Conservation (phyloP, 2,329 filamentous ascomycete genomes). For the Aspergillus sp. region DNA sequence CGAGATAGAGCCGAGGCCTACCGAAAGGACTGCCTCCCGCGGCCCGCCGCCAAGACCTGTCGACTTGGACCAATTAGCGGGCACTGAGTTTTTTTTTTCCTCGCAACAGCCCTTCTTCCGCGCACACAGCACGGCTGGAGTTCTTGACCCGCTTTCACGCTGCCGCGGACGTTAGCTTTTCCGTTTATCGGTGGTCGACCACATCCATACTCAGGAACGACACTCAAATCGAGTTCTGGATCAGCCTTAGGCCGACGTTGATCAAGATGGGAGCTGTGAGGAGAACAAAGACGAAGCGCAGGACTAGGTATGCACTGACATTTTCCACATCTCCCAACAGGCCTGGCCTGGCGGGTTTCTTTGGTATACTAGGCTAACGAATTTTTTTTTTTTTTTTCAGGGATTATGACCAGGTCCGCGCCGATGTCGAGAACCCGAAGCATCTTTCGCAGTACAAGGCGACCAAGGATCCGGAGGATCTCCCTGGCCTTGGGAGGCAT, state of each 20-base stretch:
- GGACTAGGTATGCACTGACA: slow-evolving; percentile 61
- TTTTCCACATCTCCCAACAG: not conserved
- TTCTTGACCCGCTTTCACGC: slow-evolving; percentile 34
- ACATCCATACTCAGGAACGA: slow-evolving; percentile 15
- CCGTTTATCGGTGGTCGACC: slow-evolving; percentile 42
- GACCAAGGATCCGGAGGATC: slow-evolving; percentile 79
- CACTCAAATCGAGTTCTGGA: not conserved
- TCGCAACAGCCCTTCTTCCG: slow-evolving; percentile 25
- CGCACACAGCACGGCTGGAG: slow-evolving; percentile 36
- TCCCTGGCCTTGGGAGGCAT: slow-evolving; percentile 81
- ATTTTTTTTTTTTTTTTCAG: slow-evolving; percentile 56
- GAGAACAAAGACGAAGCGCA: slow-evolving; percentile 75
- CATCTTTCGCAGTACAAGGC: slow-evolving; percentile 81
- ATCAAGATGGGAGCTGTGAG: slow-evolving; percentile 67
- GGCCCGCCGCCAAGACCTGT: slow-evolving; percentile 27
- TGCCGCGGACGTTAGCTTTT: slow-evolving; percentile 30
- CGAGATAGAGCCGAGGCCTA: slow-evolving; percentile 41
- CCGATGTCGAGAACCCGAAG: slow-evolving; percentile 76
- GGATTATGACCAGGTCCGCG: slow-evolving; percentile 89
- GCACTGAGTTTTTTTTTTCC: slow-evolving; percentile 32
- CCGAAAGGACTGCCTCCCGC: slow-evolving; percentile 38
- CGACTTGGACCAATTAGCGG: slow-evolving; percentile 32
- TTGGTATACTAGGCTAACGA: not conserved
- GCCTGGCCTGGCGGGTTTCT: not conserved
- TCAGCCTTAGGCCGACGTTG: slow-evolving; percentile 25